Conservation (phyloP, 2,329 filamentous ascomycete species). For the Fusarium hostae region DNA sequence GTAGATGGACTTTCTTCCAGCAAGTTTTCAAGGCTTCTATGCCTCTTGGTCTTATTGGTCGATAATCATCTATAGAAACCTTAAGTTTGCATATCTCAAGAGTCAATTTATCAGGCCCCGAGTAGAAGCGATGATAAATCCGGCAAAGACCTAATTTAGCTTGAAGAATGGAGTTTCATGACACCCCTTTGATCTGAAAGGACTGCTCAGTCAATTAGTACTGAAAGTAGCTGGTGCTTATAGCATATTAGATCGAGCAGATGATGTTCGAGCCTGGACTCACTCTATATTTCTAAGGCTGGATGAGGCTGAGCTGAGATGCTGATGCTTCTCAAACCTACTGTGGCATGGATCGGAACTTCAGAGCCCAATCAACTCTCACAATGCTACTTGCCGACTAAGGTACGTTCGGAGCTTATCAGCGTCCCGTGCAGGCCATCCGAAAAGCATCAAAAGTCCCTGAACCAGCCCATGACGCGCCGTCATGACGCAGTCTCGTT, state of each 20-base stretch:
- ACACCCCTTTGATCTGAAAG: not conserved
- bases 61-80: no score
- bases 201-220: no score
- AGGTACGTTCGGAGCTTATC: accelerated
- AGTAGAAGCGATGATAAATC: not conserved
- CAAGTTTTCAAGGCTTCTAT: accelerated
- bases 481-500: not conserved
- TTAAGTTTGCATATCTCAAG: not conserved
- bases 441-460: not conserved
- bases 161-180: no score
- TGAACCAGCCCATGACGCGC: not conserved
- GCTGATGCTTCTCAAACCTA: no score
- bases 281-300: not conserved
- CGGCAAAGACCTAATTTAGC: no score
- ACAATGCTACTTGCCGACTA: accelerated
- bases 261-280: accelerated
- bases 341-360: not conserved
- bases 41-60: no score
- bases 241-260: accelerated
- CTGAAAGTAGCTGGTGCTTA: no score
- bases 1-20: accelerated
- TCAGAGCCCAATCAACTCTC: not conserved
- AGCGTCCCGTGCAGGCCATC: accelerated
- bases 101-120: not conserved
- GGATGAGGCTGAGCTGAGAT: not conserved